Evolutionary conservation across 495 filamentous ascomycete species (phyloP), one percentile per base, ranked within the genome.

Genomic region (Podospora australis): DNA sequence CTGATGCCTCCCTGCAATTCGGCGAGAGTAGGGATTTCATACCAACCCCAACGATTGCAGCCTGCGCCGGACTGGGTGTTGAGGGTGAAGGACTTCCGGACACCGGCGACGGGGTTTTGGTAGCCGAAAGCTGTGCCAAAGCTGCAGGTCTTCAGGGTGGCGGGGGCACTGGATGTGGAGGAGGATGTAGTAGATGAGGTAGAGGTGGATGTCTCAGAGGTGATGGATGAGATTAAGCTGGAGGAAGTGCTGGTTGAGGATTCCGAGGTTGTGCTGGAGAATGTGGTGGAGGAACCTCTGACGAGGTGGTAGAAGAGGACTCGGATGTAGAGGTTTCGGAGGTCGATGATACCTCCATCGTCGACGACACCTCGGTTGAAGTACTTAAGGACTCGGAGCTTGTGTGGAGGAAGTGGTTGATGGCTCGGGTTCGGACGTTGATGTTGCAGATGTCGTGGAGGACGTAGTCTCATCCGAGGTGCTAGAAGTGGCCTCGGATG

Each of bases 31-130:
- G 56, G 53, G 2, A 46, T 55, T 17, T 35, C 10, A 48, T 57
- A 62, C 59, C 59, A 62, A 0, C 59, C 59, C 59, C 52, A 59
- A 0, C 56, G 40, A 36, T 58, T 58, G 55, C 51, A 58, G 45
- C 52, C 52, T 5, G 35, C 8, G 21, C 51, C 56, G 29, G 39
- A 45, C 20, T 47, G 49, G 24, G 56, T 52, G 41, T 54, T 48
- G 39, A 58, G 56, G 1, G 40, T 28, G 19, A 8, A 4, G 13
- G 52, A 55, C 5, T 44, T 46, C 9, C 1, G 24, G 11, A 32
- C 23, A 16, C 40, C 41, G 41, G 22, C 48, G 13, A 25, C 36
- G 23, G 42, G 28, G 20, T 32, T 23, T 17, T 47, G 45, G 49
- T 58, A 58, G 48, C 56, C 56, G n/a, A 58, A 55, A 23, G 41